Base-by-base conservation (phyloP, 345 rosid species). In the Rhizophora apiculata region DNA sequence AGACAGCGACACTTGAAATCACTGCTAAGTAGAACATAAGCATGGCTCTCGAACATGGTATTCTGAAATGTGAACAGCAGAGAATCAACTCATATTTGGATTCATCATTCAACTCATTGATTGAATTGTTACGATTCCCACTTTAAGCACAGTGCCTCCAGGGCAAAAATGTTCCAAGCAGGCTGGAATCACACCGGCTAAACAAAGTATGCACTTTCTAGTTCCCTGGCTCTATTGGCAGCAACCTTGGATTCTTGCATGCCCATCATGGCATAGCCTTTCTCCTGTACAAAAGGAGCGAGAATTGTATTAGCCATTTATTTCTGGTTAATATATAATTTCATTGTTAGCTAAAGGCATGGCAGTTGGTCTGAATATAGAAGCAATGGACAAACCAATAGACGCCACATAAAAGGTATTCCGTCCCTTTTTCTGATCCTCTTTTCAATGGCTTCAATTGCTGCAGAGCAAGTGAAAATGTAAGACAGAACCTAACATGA, bases 361-460 rank as follows among this genome's bases (percentile, higher is more conserved):
- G 16, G 16, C 24, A 2, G 10, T 24, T 56, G 65, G 52, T 31
- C 60, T 3, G 11, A 11, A 70, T 52, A 15, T 27, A 29, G 21
- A 67, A 72, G 26, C 27, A n/a, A 64, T 65, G 66, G 62, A 22
- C 54, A 61, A 84, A 94, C 98, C 90, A 88, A 82, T 56, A 94
- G 70, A 63, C 91, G 93, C 97, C 97, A 89, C 78, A 81, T 51
- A 87, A 87, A 94, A 36, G 95, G 93, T 67, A 62, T 80, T 20
- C 95, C 97, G 29, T 89, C 88, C 72, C 95, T 85, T 72, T 67
- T 81, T 67, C 80, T 83, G 67, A 88, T 79, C 75, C 67, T 83
- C 75, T 81, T 75, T 79, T 77, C 83, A 19, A 91, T 78, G 56
- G 76, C 91, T 78, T 88, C 82, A 51, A 78, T 78, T 5, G 86